Evolutionary conservation across 495 filamentous ascomycete genomes (phyloP).

Genomic region (Geopyxis carbonaria): DNA sequence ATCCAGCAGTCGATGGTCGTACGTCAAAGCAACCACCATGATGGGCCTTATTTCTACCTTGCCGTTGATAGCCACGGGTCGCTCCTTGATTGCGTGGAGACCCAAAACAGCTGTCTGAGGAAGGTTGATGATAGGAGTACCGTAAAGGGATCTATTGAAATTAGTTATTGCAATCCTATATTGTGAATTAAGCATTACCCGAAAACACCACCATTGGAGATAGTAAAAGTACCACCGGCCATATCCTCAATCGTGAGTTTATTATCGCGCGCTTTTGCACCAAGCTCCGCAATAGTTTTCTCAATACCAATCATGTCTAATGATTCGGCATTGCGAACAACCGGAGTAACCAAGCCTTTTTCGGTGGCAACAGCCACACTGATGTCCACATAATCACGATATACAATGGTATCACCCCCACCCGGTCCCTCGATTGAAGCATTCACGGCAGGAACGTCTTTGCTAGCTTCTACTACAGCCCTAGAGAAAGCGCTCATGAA

Average conservation of each 20-base stretch:
- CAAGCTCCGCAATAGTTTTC: slow-evolving; percentile 77
- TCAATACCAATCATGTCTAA: slow-evolving; percentile 83
- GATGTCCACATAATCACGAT: slow-evolving; percentile 94
- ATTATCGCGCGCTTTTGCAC: slow-evolving; percentile 91
- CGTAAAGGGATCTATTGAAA: slow-evolving; percentile 56
- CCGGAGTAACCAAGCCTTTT: slow-evolving; percentile 91
- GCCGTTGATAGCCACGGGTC: slow-evolving; percentile 72
- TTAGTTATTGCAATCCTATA: neutral
- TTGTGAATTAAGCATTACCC: slow-evolving; percentile 19
- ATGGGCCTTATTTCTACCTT: slow-evolving; percentile 90
- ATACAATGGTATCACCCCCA: slow-evolving; percentile 93
- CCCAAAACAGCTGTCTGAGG: slow-evolving; percentile 91
- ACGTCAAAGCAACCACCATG: slow-evolving; percentile 97
- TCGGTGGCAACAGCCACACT: slow-evolving; percentile 94
- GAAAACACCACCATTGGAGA: slow-evolving; percentile 73
- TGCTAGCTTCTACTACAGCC: slow-evolving; percentile 83
- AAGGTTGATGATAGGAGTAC: slow-evolving; percentile 97
- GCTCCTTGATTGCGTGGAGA: slow-evolving; percentile 96
- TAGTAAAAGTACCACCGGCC: slow-evolving; percentile 97
- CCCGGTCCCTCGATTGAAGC: slow-evolving; percentile 92
- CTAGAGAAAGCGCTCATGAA: slow-evolving; percentile 97
- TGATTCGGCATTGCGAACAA: slow-evolving; percentile 81
- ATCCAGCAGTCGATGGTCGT: slow-evolving; percentile 89
- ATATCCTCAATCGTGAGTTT: slow-evolving; percentile 99
- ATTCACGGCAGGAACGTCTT: slow-evolving; percentile 86